phyloP scores from a whole-genome alignment of 192 early-diverging fungal species.

The Gamsiella multidivaricata region DNA sequence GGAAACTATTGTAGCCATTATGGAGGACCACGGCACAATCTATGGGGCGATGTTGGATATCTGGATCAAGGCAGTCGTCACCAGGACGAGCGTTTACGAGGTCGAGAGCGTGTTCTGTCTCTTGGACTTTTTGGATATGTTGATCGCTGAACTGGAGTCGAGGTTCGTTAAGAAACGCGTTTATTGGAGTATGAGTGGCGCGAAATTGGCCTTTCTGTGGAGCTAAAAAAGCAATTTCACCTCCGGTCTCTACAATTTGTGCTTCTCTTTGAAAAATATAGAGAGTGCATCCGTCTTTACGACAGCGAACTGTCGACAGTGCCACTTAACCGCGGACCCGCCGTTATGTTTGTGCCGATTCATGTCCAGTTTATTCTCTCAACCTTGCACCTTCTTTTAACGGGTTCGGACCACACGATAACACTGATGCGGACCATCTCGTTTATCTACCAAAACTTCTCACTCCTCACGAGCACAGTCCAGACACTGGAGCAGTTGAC shows the following conservation, averaged over 20 bases:
- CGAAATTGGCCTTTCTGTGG: too few relatives aligned
- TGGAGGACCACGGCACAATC: constrained; percentile 57
- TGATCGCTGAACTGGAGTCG: constrained; percentile 54
- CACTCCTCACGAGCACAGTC: constrained; percentile 54
- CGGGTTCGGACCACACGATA: constrained; percentile 59
- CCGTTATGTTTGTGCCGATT: constrained; percentile 28
- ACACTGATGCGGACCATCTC: constrained; percentile 59
- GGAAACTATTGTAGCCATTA: constrained; percentile 58
- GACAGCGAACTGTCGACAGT: constrained; percentile 35
- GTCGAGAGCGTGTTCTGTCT: constrained; percentile 66
- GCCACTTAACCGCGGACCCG: constrained; percentile 14
- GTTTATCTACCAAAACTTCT: constrained; percentile 64
- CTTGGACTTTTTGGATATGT: constrained; percentile 60
- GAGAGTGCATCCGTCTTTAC: constrained; percentile 44
- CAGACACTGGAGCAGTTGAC: constrained; percentile 52
- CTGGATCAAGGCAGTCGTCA: constrained; percentile 61
- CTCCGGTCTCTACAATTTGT: too few relatives aligned
- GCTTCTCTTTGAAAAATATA: too few relatives aligned
- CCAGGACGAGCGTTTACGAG: constrained; percentile 60
- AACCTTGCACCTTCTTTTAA: constrained; percentile 51
- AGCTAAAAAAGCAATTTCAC: too few relatives aligned
- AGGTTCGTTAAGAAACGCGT: constrained; percentile 37
- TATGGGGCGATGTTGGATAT: constrained; percentile 61
- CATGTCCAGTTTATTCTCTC: constrained; percentile 58
- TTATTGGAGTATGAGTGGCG: too few relatives aligned